Conservation (phyloP, 805 yeast genomes). For the Ogataea haglerorum region DNA sequence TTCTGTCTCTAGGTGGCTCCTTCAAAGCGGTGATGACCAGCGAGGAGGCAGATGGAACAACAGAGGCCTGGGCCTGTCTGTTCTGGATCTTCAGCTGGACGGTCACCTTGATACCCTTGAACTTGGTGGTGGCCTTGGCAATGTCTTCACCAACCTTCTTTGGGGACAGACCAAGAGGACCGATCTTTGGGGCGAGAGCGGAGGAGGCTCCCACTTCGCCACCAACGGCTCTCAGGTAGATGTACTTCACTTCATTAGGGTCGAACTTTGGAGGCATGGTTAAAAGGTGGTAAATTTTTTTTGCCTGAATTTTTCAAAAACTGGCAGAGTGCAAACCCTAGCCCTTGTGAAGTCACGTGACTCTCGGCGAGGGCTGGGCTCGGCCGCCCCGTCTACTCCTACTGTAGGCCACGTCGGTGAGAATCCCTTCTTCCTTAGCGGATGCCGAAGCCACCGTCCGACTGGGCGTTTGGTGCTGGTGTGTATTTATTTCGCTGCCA, state of each 20-base stretch:
- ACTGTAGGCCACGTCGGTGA: conserved; percentile 42
- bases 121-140: conserved; percentile 98
- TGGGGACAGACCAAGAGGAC: conserved; percentile 99
- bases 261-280: conserved; percentile 98
- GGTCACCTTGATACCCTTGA: conserved; percentile 99
- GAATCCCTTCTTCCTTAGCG: conserved; percentile 53
- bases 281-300: conserved; percentile 11
- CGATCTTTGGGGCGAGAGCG: conserved; percentile 99
- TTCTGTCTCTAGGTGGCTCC: conserved; percentile 99
- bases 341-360: conserved; percentile 11
- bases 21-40: conserved; percentile 98
- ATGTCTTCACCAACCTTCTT: conserved; percentile 99
- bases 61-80: conserved; percentile 99
- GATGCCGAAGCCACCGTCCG: conserved; percentile 58
- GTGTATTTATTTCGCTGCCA: conserved; percentile 6
- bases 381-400: not conserved
- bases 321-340: not conserved
- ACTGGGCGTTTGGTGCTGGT: not conserved
- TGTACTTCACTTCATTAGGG: conserved; percentile 96
- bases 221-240: conserved; percentile 99
- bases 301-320: conserved; percentile 5
- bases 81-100: conserved; percentile 98
- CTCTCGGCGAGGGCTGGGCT: not conserved
- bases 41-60: conserved; percentile 99
- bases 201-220: conserved; percentile 99